A percentile compares a stretch with the other conserved stretches of the same genome.
phyloP scores from a whole-genome alignment of 176 grass and related monocot species.

The Ensete ventricosum region DNA sequence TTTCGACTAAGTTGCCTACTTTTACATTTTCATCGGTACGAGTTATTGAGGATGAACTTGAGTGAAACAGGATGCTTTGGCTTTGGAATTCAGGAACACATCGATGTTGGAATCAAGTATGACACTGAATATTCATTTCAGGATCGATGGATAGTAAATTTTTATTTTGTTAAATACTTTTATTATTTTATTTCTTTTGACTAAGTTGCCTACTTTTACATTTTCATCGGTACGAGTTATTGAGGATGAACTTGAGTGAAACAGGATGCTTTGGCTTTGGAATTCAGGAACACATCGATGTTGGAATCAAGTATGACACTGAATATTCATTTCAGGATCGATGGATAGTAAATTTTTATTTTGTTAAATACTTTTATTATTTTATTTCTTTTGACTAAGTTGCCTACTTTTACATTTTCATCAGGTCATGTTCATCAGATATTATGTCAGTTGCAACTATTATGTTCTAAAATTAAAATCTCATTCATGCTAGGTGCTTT shows the following conservation, averaged over 20 bases:
- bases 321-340: too few species aligned
- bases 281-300: neutral
- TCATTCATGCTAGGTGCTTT: too few species aligned
- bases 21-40: too few species aligned
- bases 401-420: too few species aligned
- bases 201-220: too few species aligned
- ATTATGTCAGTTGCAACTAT: too few species aligned
- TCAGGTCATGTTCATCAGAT: too few species aligned
- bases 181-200: neutral
- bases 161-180: neutral
- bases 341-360: neutral
- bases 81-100: neutral
- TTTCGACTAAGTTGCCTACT: too few species aligned
- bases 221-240: too few species aligned
- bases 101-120: conserved; percentile 1
- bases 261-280: conserved; percentile 6
- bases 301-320: conserved; percentile 1
- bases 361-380: neutral
- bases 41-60: neutral
- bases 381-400: neutral
- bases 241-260: neutral
- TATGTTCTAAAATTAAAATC: too few species aligned
- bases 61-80: conserved; percentile 5
- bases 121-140: neutral
- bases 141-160: too few species aligned